Evolutionary conservation across 2,329 filamentous ascomycete genomes (phyloP).

Genomic region (Magnaporthiopsis poae): DNA sequence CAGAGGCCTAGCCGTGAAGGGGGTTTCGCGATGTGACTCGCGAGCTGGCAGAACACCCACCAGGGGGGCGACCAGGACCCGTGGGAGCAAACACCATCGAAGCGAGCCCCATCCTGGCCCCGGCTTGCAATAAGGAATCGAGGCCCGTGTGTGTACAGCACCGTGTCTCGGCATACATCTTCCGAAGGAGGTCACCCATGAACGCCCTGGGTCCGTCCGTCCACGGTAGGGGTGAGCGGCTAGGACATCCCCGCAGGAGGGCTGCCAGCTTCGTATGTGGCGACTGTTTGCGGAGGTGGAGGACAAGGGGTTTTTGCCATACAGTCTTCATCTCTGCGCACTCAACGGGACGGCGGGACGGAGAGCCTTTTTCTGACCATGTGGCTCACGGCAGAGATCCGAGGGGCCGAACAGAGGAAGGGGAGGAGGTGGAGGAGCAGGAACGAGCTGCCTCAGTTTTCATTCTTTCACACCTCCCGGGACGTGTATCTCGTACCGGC

Average conservation of each 20-base stretch:
- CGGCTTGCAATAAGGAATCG: slow-evolving; percentile 24
- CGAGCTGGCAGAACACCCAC: neutral
- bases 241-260: slow-evolving; percentile 4
- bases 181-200: slow-evolving; percentile 17
- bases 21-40: neutral
- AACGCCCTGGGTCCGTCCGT: neutral
- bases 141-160: slow-evolving; percentile 19
- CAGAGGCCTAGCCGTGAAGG: neutral
- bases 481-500: neutral
- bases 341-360: slow-evolving; percentile 8
- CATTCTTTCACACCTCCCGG: neutral
- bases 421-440: neutral
- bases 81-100: neutral
- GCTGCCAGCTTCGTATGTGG: slow-evolving; percentile 2
- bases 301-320: slow-evolving; percentile 9
- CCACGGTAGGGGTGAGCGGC: neutral
- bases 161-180: slow-evolving; percentile 18
- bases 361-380: slow-evolving; percentile 3
- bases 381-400: neutral
- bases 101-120: neutral
- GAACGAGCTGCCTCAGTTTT: neutral
- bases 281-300: slow-evolving; percentile 3
- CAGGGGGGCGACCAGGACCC: neutral
- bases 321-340: slow-evolving; percentile 8
- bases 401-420: neutral